Percentiles rank a stretch among this genome's conserved stretches.
phyloP scores from a whole-genome alignment of 768 basidiomycete species.

The Lepiota venenata region DNA sequence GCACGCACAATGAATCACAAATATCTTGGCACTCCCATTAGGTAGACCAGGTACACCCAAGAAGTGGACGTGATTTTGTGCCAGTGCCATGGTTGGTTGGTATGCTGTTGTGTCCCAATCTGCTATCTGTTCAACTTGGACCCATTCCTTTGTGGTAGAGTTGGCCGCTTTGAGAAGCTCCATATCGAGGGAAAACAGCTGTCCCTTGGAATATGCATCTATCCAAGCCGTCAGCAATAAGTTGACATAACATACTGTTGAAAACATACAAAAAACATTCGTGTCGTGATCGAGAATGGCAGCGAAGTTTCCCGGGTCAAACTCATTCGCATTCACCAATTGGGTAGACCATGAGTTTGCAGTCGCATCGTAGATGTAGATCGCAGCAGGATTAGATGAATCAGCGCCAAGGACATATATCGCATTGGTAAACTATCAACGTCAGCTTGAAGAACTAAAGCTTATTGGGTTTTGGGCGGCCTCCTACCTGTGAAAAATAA shows the following conservation, averaged over 20 bases:
- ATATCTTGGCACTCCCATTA: constrained; percentile 61
- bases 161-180: constrained; percentile 57
- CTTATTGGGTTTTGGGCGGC: not conserved
- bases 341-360: constrained; percentile 81
- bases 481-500: constrained; percentile 62
- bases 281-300: constrained; percentile 94
- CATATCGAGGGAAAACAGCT: constrained; percentile 72
- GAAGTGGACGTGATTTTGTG: constrained; percentile 75
- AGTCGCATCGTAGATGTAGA: constrained; percentile 81
- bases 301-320: constrained; percentile 61
- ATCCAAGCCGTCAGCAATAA: not conserved
- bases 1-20: constrained; percentile 71
- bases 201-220: constrained; percentile 70
- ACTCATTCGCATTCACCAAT: constrained; percentile 43
- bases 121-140: constrained; percentile 39
- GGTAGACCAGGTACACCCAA: constrained; percentile 54
- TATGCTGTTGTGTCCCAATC: constrained; percentile 43
- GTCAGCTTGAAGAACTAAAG: not conserved
- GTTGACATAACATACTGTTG: not conserved
- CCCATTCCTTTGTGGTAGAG: constrained; percentile 59
- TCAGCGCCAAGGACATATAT: constrained; percentile 85
- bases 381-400: constrained; percentile 55
- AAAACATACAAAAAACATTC: constrained; percentile 70
- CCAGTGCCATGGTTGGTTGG: constrained; percentile 62
- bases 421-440: constrained; percentile 70